phyloP scores from a whole-genome alignment of 805 yeast genomes.

The Candida manassasensis region DNA sequence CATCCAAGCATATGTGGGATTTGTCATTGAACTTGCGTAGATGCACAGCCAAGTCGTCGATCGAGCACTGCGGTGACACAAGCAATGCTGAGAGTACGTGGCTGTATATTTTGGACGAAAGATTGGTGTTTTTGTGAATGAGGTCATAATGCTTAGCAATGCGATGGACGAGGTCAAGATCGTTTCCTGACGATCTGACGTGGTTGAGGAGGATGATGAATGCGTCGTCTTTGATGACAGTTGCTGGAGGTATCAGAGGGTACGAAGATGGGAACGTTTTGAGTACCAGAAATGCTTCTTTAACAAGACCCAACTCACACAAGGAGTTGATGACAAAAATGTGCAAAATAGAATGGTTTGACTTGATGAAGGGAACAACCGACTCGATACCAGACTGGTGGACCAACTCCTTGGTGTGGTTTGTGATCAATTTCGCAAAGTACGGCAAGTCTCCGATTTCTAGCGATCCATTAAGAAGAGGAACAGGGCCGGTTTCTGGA shows the following conservation, averaged over 20 bases:
- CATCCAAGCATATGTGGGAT: slow-evolving; percentile 3
- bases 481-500: slow-evolving; percentile 15
- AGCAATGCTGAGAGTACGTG: slow-evolving; percentile 2
- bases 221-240: slow-evolving; percentile 12
- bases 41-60: neutral
- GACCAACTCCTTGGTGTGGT: slow-evolving; percentile 12
- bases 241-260: slow-evolving; percentile 7
- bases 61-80: neutral
- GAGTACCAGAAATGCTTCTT: slow-evolving; percentile 24
- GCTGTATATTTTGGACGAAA: neutral
- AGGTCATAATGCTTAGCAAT: slow-evolving; percentile 9
- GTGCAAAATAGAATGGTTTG: slow-evolving; percentile 23
- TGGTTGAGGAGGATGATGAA: slow-evolving; percentile 10
- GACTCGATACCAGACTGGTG: slow-evolving; percentile 4
- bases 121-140: slow-evolving; percentile 4
- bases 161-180: slow-evolving; percentile 3
- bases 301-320: slow-evolving; percentile 18
- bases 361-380: slow-evolving; percentile 13
- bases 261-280: slow-evolving; percentile 13
- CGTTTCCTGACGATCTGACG: slow-evolving; percentile 1
- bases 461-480: slow-evolving; percentile 26
- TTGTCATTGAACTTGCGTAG: neutral
- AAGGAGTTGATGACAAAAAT: slow-evolving; percentile 24
- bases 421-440: slow-evolving; percentile 19
- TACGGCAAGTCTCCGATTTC: slow-evolving; percentile 27